Evolutionary conservation across 2,329 filamentous ascomycete genomes (phyloP).

Genomic region (Botryotinia calthae): DNA sequence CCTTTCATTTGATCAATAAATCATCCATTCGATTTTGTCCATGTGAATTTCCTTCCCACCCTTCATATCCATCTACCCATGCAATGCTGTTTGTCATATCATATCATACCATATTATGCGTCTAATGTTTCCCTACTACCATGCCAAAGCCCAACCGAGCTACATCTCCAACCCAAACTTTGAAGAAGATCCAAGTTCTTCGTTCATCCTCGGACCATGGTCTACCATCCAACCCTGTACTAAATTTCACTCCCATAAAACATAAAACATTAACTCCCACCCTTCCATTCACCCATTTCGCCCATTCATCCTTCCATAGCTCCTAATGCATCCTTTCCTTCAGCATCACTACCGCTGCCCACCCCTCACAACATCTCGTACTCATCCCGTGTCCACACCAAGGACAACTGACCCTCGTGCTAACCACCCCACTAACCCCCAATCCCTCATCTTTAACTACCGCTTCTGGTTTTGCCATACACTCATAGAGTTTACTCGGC

Average conservation of each 20-base stretch:
- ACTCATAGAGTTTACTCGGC: conserved; percentile 62
- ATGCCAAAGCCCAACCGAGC: not conserved
- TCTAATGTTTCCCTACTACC: not conserved
- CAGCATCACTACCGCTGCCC: conserved; percentile 64
- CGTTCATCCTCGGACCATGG: too few relatives aligned
- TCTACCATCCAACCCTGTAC: not conserved
- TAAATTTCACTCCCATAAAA: conserved; percentile 1
- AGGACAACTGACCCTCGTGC: conserved; percentile 63
- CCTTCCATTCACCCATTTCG: too few relatives aligned
- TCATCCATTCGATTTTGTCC: not conserved
- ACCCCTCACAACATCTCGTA: conserved; percentile 65
- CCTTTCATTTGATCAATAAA: not conserved
- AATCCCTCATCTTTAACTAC: conserved; percentile 51
- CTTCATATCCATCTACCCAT: not conserved
- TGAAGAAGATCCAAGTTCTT: not conserved
- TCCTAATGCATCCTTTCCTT: conserved; percentile 57
- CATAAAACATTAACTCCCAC: not conserved
- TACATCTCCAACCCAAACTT: not conserved
- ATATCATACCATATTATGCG: not conserved
- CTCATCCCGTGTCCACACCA: conserved; percentile 73
- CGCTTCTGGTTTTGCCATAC: conserved; percentile 58
- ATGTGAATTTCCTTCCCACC: not conserved
- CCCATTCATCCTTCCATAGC: not conserved
- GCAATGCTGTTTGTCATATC: not conserved
- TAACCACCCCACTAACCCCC: conserved; percentile 56